Percentiles rank a stretch among this genome's conserved stretches.
Conservation (phyloP, 768 basidiomycete species). For the Boletus tylopilopsis region DNA sequence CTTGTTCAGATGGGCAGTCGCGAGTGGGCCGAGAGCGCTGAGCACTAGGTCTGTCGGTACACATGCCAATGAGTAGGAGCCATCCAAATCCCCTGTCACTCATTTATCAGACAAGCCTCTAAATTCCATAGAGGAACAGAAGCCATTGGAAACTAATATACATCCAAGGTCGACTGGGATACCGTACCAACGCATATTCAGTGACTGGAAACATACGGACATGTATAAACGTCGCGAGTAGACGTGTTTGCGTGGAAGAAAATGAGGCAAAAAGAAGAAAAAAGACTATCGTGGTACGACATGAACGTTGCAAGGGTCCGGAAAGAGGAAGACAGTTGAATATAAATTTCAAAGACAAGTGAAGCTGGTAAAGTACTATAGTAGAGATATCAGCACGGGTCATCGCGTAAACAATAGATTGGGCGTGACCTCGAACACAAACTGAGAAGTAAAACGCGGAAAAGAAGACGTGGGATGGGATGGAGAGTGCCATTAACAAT, state of each 20-base stretch:
- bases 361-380: conserved; percentile 30
- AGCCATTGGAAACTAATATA: conserved; percentile 21
- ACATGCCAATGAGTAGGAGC: too few species aligned
- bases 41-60: conserved; percentile 12
- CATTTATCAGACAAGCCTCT: background rate
- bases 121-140: conserved; percentile 2
- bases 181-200: conserved; percentile 20
- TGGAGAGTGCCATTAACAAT: conserved; percentile 29
- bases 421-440: conserved; percentile 21
- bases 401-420: conserved; percentile 29
- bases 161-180: conserved; percentile 16
- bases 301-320: conserved; percentile 4
- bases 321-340: conserved; percentile 9
- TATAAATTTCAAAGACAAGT: conserved; percentile 18
- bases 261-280: conserved; percentile 1
- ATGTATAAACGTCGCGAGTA: conserved; percentile 1
- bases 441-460: conserved; percentile 12
- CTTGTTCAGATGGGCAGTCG: conserved; percentile 88
- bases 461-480: conserved; percentile 17
- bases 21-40: conserved; percentile 67
- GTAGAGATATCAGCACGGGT: conserved; percentile 31
- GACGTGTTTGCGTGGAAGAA: background rate
- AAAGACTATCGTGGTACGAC: conserved; percentile 11
- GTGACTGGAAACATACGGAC: conserved; percentile 11
- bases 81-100: background rate